Evolutionary conservation across 805 yeast species (phyloP), one percentile per base, ranked within the genome.

Genomic region (Monosporozyma siamensis): DNA sequence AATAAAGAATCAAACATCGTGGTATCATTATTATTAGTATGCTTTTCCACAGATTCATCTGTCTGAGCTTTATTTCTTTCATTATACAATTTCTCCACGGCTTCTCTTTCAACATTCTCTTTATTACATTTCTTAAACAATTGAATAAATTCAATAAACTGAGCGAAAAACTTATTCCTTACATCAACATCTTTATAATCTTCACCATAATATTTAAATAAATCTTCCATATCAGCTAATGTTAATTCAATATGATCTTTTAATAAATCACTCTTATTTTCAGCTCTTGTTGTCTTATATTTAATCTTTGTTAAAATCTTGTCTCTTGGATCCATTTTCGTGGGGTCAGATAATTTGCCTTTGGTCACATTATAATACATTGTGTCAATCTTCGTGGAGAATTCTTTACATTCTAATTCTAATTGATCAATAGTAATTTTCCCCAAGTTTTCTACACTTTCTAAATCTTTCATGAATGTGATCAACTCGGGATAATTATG

Each of bases 141-240:
- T 38, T 66, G 65, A 21, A 76, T 65, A 52, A 83, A 83, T 42
- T 70, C 71, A 6, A 78, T 61, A 51, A 83, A 78, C 54, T 76
- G 78, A 45, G 72, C 65, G 57, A 83, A 74, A 55, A 83, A 83
- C 0, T 76, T 63, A 52, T 75, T 78, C 50, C 76, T 71, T 6
- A 76, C 71, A 18, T 74, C 66, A 29, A 70, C 72, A 42, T 72
- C 75, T 3, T 55, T 47, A 2, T 76, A 73, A 52, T 78, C 78
- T 57, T 83, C 94, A 7, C 90, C 94, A 55, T 78, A 83, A 57
- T 75, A 80, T 42, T 67, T 66, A 85, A 83, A 77, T 44, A 80
- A 56, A 42, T 73, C 71, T 23, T 75, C 75, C 47, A 80, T 72
- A 38, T 71, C 77, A 22, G 65, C 64, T 45, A 73, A 62, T 0